Conservation (phyloP, 139 green algal genomes). For the Coelastrella sp. region DNA sequence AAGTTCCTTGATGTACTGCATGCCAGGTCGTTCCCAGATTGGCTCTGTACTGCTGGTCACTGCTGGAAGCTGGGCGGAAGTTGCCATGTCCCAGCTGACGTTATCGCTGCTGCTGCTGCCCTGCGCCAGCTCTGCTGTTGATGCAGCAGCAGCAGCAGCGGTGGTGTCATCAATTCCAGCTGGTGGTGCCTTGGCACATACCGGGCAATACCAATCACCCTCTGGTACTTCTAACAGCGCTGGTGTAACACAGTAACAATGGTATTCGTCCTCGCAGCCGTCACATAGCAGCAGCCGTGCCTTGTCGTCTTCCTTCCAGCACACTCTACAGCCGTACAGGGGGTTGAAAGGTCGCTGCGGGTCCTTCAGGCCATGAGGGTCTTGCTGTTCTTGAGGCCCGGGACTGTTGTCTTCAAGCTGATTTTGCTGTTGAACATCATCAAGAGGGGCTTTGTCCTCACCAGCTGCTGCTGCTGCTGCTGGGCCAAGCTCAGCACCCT, state of each 20-base stretch:
- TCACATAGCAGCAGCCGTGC: constrained; percentile 73
- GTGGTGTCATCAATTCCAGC: not conserved
- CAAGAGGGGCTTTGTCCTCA: no score
- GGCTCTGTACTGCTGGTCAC: constrained; percentile 7
- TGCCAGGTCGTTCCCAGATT: constrained; percentile 20
- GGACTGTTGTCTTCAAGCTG: no score
- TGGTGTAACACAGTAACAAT: constrained; percentile 84
- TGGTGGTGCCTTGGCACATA: constrained; percentile 51
- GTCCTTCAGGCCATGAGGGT: constrained; percentile 33
- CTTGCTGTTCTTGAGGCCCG: no score
- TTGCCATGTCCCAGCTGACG: not conserved
- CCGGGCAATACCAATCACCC: constrained; percentile 74
- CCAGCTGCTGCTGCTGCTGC: not conserved
- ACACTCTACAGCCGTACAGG: constrained; percentile 62
- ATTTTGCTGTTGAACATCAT: no score
- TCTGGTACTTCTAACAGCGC: constrained; percentile 74
- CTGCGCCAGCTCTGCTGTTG: no score
- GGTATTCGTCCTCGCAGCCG: constrained; percentile 75
- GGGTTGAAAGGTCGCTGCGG: constrained; percentile 51
- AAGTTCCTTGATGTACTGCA: constrained; percentile 45
- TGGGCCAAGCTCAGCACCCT: not conserved
- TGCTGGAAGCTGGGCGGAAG: not conserved
- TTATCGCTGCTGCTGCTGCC: constrained; percentile 23
- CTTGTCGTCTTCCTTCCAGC: constrained; percentile 77
- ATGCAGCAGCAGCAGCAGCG: not conserved